A percentile compares a stretch with the other conserved stretches of the same genome.
phyloP scores from a whole-genome alignment of 768 basidiomycete genomes.

The Lyophyllum atratum region DNA sequence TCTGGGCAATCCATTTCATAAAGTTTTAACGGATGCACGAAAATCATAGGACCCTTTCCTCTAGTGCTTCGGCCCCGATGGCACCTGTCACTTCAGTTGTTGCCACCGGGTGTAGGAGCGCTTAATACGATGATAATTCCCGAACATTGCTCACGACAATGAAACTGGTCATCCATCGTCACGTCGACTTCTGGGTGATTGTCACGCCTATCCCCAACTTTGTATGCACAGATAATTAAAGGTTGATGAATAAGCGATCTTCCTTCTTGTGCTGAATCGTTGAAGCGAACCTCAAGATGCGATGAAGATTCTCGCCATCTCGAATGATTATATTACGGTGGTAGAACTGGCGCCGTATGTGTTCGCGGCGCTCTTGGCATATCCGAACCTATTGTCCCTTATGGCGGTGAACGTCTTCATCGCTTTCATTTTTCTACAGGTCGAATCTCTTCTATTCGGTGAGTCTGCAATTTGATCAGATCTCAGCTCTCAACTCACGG shows the following conservation, averaged over 20 bases:
- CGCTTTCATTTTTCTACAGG: neutral
- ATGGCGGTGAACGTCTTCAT: neutral
- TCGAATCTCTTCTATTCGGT: constrained; percentile 16
- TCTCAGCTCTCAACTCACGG: neutral
- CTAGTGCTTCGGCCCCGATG: neutral
- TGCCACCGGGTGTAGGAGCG: too few species aligned
- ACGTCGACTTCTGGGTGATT: too few species aligned
- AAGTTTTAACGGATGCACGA: too few species aligned
- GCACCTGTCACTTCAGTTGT: neutral
- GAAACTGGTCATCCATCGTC: too few species aligned
- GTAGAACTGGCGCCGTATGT: neutral
- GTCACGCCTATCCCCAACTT: too few species aligned
- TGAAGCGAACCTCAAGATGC: too few species aligned
- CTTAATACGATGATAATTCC: neutral
- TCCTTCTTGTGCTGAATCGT: too few species aligned
- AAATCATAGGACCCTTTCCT: neutral
- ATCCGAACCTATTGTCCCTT: neutral
- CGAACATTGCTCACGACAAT: too few species aligned
- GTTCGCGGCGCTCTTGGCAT: neutral
- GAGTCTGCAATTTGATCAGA: neutral
- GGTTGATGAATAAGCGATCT: too few species aligned
- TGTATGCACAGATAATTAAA: too few species aligned
- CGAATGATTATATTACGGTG: neutral
- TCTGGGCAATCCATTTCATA: too few species aligned
- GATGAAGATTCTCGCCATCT: too few species aligned